These are phyloP conservation scores for Lecanosticta acicola DNA, from an alignment of 2,329 filamentous ascomycete species.

Conservation along the genomic window DNA sequence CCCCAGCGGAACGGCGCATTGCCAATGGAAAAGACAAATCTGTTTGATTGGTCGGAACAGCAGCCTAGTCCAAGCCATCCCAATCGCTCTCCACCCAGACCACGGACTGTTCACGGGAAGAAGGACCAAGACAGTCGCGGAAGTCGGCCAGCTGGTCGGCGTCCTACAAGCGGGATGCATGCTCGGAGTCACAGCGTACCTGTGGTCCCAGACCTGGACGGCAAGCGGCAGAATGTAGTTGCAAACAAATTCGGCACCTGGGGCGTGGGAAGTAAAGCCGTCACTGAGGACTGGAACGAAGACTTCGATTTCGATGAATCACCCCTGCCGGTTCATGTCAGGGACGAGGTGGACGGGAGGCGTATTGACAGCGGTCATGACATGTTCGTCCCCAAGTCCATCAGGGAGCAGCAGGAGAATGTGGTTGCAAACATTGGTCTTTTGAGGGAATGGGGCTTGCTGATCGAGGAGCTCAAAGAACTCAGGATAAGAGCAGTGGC, in stretches of 20 bases:
- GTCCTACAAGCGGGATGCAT: constrained; percentile 63
- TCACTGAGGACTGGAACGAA: constrained; percentile 83
- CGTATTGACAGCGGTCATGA: constrained; percentile 41
- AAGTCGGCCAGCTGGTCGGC: constrained; percentile 61
- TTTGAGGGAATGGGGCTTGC: constrained; percentile 70
- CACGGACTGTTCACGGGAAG: constrained; percentile 71
- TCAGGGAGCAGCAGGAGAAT: constrained; percentile 74
- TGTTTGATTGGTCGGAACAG: constrained; percentile 66
- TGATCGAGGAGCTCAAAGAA: constrained; percentile 79
- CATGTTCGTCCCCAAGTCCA: constrained; percentile 72
- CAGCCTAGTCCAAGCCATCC: constrained; percentile 57
- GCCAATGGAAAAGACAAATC: constrained; percentile 48
- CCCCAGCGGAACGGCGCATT: constrained; percentile 35
- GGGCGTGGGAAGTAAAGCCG: constrained; percentile 71
- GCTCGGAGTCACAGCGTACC: constrained; percentile 78
- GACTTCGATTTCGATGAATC: constrained; percentile 71
- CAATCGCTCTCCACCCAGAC: constrained; percentile 56
- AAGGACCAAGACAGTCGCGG: constrained; percentile 65
- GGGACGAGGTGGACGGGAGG: constrained; percentile 32
- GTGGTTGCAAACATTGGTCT: constrained; percentile 80
- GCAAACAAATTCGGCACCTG: constrained; percentile 74
- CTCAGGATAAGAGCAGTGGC: constrained; percentile 64
- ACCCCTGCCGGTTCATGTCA: constrained; percentile 34
- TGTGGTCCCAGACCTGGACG: constrained; percentile 55
- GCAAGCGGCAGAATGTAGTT: constrained; percentile 50